Evolutionary conservation across 371 early-diverging fungal species (phyloP).

Genomic region (Batrachochytrium dendrobatidis): DNA sequence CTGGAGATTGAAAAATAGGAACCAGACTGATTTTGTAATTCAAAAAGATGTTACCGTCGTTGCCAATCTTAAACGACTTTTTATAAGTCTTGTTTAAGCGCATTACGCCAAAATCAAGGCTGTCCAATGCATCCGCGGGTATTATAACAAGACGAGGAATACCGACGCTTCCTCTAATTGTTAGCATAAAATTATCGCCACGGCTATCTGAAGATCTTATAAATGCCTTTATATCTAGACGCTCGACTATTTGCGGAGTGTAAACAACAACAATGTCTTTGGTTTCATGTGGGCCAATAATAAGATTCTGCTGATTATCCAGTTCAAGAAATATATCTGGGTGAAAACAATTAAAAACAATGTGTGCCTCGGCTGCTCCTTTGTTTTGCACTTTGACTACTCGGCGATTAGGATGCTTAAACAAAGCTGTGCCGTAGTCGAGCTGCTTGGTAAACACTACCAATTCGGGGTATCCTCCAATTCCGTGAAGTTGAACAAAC

Average conservation of each 20-base stretch:
- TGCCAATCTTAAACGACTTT: slow-evolving; percentile 36
- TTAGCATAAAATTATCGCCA: slow-evolving; percentile 45
- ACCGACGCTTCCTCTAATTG: slow-evolving; percentile 42
- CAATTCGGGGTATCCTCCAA: slow-evolving; percentile 46
- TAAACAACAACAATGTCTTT: slow-evolving; percentile 36
- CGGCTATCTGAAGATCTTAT: slow-evolving; percentile 42
- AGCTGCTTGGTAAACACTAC: slow-evolving; percentile 36
- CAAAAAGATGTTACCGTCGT: slow-evolving; percentile 47
- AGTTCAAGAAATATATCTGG: slow-evolving; percentile 32
- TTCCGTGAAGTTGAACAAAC: slow-evolving; percentile 27
- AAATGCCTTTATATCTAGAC: slow-evolving; percentile 38
- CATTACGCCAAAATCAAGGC: slow-evolving; percentile 47
- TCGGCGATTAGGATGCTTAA: slow-evolving; percentile 32
- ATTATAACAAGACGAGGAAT: slow-evolving; percentile 37
- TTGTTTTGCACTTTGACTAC: slow-evolving; percentile 41
- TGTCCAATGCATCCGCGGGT: slow-evolving; percentile 27
- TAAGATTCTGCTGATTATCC: slow-evolving; percentile 16
- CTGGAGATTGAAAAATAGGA: not conserved
- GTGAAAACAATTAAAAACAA: slow-evolving; percentile 42
- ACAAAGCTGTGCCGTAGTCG: slow-evolving; percentile 48
- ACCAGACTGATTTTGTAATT: slow-evolving; percentile 26
- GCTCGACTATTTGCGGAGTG: slow-evolving; percentile 39
- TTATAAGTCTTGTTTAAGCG: slow-evolving; percentile 25
- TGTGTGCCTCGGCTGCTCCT: slow-evolving; percentile 43
- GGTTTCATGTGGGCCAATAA: slow-evolving; percentile 24